phyloP scores from a whole-genome alignment of 2,329 filamentous ascomycete genomes.

The Tolypocladium guangdongense region DNA sequence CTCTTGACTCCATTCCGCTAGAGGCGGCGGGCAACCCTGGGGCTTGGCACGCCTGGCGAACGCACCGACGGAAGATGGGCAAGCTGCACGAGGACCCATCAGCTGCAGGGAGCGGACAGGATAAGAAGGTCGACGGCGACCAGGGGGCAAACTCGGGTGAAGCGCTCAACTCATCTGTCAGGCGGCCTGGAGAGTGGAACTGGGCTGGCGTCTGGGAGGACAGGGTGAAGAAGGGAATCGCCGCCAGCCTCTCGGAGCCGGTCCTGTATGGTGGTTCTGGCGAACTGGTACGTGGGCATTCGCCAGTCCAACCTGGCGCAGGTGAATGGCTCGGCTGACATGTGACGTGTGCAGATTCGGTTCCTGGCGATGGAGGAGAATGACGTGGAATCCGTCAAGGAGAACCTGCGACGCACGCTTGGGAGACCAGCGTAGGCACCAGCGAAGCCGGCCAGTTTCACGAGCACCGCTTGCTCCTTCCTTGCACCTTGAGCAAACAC shows the following conservation, averaged over 20 bases:
- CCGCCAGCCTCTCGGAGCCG: slow-evolving; percentile 65
- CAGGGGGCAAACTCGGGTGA: background rate
- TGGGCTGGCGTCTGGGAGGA: slow-evolving; percentile 98
- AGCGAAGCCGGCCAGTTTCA: background rate
- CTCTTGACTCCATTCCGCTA: slow-evolving; percentile 70
- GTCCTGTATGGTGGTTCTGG: slow-evolving; percentile 61
- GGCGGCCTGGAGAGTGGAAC: slow-evolving; percentile 73
- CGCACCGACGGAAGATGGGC: slow-evolving; percentile 41
- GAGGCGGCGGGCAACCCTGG: slow-evolving; percentile 80
- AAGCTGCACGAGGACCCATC: slow-evolving; percentile 13
- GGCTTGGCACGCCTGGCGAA: slow-evolving; percentile 88
- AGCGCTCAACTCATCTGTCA: slow-evolving; percentile 2
- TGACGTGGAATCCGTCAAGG: slow-evolving; percentile 46
- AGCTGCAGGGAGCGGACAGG: background rate
- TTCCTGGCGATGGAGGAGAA: slow-evolving; percentile 53
- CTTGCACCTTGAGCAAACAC: background rate
- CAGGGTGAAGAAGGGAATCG: slow-evolving; percentile 69
- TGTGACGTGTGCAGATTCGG: slow-evolving; percentile 38
- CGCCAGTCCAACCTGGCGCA: no score
- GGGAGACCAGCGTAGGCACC: slow-evolving; percentile 16
- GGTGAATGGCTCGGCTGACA: background rate
- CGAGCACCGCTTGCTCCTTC: background rate
- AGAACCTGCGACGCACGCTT: slow-evolving; percentile 44
- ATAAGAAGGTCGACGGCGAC: background rate
- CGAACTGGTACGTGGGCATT: slow-evolving; percentile 51